Conservation (phyloP, 345 rosid genomes). For the Syzygium aqueum region DNA sequence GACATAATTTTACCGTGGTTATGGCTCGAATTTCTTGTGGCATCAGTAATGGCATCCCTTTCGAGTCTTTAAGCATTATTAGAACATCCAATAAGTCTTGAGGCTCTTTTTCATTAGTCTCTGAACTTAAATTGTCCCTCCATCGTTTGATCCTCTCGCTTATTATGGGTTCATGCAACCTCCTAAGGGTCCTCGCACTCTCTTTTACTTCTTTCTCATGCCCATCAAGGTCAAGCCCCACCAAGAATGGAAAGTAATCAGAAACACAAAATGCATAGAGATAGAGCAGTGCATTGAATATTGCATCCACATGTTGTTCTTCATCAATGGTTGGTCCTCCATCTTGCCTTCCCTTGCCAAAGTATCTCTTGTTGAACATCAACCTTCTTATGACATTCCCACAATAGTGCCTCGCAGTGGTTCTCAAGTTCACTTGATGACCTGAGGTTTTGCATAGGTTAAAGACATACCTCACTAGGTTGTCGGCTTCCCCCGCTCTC, state of each 20-base stretch:
- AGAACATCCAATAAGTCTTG: not conserved
- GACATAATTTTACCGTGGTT: not conserved
- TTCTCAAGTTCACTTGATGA: conserved; percentile 3
- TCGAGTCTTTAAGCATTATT: not conserved
- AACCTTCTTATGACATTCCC: conserved; percentile 15
- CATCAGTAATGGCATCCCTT: not conserved
- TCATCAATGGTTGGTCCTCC: conserved; percentile 19
- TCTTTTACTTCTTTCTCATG: conserved; percentile 8
- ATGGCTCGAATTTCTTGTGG: not conserved
- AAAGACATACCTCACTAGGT: conserved; percentile 23
- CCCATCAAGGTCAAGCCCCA: conserved; percentile 11
- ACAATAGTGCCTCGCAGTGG: not conserved
- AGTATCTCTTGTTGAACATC: conserved; percentile 20
- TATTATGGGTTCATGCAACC: conserved; percentile 1
- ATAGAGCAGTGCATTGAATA: conserved; percentile 1
- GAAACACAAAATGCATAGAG: conserved; percentile 9
- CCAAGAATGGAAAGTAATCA: conserved; percentile 10
- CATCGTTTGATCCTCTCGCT: conserved; percentile 5
- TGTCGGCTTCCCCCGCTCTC: conserved; percentile 39
- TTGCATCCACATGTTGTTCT: conserved; percentile 14
- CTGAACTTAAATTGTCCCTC: not conserved
- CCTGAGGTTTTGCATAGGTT: conserved; percentile 7
- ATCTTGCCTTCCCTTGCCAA: conserved; percentile 1
- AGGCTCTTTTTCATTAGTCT: not conserved
- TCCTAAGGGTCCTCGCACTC: not conserved